Conservation (phyloP, 345 rosid genomes). For the Combretum micranthum region DNA sequence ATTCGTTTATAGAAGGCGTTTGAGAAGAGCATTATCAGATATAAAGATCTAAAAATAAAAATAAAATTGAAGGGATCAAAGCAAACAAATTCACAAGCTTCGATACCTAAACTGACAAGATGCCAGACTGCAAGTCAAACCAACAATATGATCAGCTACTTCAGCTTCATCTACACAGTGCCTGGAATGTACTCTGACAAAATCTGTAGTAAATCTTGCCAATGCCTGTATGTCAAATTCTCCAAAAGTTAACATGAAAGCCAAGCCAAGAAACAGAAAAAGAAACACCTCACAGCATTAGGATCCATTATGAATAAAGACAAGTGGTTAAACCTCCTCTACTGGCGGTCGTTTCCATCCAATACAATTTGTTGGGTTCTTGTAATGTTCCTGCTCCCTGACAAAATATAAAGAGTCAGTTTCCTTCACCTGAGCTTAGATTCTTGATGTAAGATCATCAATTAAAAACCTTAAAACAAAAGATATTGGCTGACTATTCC, state of each 20-base stretch:
- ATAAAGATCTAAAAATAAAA: no score
- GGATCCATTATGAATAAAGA: neutral
- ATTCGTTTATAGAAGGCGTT: no score
- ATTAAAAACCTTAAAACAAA: no score
- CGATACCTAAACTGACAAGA: slow-evolving; percentile 76
- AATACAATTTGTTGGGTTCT: slow-evolving; percentile 38
- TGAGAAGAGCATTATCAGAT: no score
- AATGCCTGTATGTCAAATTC: slow-evolving; percentile 37
- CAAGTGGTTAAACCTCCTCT: slow-evolving; percentile 56
- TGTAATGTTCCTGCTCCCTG: slow-evolving; percentile 84
- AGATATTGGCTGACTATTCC: no score
- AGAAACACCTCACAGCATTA: neutral
- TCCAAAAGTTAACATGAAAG: slow-evolving; percentile 1
- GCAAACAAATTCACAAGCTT: neutral
- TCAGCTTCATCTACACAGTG: slow-evolving; percentile 92
- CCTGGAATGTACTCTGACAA: slow-evolving; percentile 63
- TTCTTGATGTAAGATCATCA: neutral
- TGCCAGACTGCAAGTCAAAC: slow-evolving; percentile 78
- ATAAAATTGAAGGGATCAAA: no score
- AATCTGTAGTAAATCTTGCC: slow-evolving; percentile 72
- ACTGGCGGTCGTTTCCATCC: slow-evolving; percentile 74
- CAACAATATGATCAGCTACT: slow-evolving; percentile 79
- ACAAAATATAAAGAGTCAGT: slow-evolving; percentile 14
- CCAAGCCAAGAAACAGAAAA: slow-evolving; percentile 1
- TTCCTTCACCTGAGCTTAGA: neutral